A percentile compares a stretch with the other conserved stretches of the same genome.
Evolutionary conservation across 2,329 filamentous ascomycete genomes (phyloP).

Genomic region (Domatiomyces catenatus): DNA sequence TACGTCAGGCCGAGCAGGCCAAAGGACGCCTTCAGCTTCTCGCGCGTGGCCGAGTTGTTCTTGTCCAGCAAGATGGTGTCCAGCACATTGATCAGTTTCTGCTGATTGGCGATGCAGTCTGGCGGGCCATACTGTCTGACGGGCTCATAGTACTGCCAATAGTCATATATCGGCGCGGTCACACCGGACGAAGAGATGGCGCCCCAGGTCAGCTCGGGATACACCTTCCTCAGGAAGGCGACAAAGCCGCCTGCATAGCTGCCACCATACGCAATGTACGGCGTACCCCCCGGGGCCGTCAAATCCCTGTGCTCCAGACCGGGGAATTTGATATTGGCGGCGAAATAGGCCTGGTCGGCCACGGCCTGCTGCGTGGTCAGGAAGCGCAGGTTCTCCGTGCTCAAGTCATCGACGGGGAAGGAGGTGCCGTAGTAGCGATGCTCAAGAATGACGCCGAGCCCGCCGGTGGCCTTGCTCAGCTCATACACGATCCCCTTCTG

Average conservation of each 20-base stretch:
- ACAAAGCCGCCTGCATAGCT: conserved; percentile 71
- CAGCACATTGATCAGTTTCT: conserved; percentile 43
- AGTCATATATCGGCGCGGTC: conserved; percentile 61
- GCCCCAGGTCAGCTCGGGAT: conserved; percentile 65
- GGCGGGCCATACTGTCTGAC: conserved; percentile 41
- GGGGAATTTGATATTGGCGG: conserved; percentile 52
- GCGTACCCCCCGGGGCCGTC: conserved; percentile 42
- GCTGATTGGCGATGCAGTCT: conserved; percentile 49
- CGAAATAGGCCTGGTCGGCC: conserved; percentile 70
- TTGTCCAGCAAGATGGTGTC: conserved; percentile 42
- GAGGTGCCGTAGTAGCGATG: conserved; percentile 77
- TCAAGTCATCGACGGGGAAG: conserved; percentile 51
- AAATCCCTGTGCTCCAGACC: conserved; percentile 54
- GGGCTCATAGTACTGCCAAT: conserved; percentile 50
- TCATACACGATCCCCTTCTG: conserved; percentile 64
- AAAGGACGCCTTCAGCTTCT: conserved; percentile 39
- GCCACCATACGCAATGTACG: conserved; percentile 69
- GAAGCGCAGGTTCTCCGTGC: conserved; percentile 59
- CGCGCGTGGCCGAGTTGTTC: conserved; percentile 29
- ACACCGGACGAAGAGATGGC: conserved; percentile 70
- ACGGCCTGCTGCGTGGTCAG: conserved; percentile 69
- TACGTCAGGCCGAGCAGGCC: conserved; percentile 24
- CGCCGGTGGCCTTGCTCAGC: conserved; percentile 54
- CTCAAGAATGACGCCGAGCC: conserved; percentile 67
- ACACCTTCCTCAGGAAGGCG: conserved; percentile 58